phyloP scores from a whole-genome alignment of 2,329 filamentous ascomycete species.

The Teratosphaeria epicoccoides region DNA sequence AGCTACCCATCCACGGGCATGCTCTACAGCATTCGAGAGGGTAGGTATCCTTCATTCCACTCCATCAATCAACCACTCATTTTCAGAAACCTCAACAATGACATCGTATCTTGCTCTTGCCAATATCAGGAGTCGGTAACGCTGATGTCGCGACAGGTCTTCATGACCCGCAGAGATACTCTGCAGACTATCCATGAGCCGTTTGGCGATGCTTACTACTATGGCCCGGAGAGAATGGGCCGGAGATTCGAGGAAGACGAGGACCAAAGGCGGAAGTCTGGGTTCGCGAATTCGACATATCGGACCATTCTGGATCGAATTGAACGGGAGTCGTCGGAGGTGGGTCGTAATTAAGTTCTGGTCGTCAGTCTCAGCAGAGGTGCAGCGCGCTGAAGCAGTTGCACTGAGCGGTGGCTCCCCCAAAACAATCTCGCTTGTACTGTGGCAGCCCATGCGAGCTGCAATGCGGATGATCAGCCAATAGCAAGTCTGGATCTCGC shows the following conservation, averaged over 20 bases:
- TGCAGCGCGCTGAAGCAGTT: not conserved
- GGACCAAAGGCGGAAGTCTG: slow-evolving; percentile 43
- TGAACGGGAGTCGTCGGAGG: slow-evolving; percentile 61
- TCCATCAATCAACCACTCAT: not conserved
- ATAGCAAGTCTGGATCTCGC: not conserved
- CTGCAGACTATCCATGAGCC: slow-evolving; percentile 86
- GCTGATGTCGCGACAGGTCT: slow-evolving; percentile 51
- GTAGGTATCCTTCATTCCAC: slow-evolving; percentile 40
- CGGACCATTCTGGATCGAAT: slow-evolving; percentile 68
- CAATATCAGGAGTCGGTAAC: slow-evolving; percentile 1
- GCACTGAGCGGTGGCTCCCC: not conserved
- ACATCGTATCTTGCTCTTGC: not conserved
- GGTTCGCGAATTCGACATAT: slow-evolving; percentile 61
- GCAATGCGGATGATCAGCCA: not conserved
- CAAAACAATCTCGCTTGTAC: not conserved
- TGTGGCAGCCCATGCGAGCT: not conserved
- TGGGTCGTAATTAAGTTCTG: slow-evolving; percentile 32
- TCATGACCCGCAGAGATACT: slow-evolving; percentile 82
- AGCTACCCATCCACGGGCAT: slow-evolving; percentile 86
- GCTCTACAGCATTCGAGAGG: slow-evolving; percentile 93
- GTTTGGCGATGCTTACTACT: slow-evolving; percentile 95
- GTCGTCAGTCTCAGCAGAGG: not conserved
- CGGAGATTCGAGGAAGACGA: slow-evolving; percentile 66
- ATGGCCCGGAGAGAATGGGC: slow-evolving; percentile 78
- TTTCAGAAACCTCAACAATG: not conserved